Evolutionary conservation across 768 basidiomycete species (phyloP), one percentile per base, ranked within the genome.

Genomic region (Pulveroboletus sp.): DNA sequence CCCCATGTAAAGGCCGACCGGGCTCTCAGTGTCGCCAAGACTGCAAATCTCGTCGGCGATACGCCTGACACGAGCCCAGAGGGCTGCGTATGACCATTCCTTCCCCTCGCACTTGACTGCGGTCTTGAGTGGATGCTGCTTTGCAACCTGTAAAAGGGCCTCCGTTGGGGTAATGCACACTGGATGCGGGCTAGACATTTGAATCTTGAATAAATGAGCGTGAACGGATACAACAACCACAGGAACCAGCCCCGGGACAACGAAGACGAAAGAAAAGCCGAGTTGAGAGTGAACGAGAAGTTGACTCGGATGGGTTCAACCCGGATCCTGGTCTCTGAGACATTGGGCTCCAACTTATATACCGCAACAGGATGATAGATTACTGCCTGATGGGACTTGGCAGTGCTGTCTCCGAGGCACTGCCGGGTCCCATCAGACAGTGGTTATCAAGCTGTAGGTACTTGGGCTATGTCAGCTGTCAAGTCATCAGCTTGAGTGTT

Each of bases 21-120:
- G 45, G 34, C 50, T 41, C 40, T 55, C 38, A 36, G 52, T 33
- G 37, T 41, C 33, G 43, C 54, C 56, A 34, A 64, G 49, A 29
- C 32, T 42, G 33, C 35, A 24, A 17, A 66, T 55, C 42, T 48
- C 48, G 43, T 61, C 56, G 13, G 64, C 55, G 11, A 66, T 58
- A 43, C 55, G 51, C 47, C 58, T 54, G 46, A 66, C 56, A 39
- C 64, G 64, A 44, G 59, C 54, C 64, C 65, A 66, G n/a, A 66
- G 55, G 44, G 60, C 65, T 39, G 60, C 60, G n/a, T 66, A 66
- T 40, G 62, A 60, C 64, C 64, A 66, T 55, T 54, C 45, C 38
- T 52, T 43, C 35, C 33, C 48, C 51, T 44, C 55, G n/a, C 49
- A 41, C 27, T 49, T 57, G 33, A 66, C 57, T 10, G 62, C 64